Base-by-base conservation (phyloP, 495 filamentous ascomycete species). In the Alectoria sarmentosa region DNA sequence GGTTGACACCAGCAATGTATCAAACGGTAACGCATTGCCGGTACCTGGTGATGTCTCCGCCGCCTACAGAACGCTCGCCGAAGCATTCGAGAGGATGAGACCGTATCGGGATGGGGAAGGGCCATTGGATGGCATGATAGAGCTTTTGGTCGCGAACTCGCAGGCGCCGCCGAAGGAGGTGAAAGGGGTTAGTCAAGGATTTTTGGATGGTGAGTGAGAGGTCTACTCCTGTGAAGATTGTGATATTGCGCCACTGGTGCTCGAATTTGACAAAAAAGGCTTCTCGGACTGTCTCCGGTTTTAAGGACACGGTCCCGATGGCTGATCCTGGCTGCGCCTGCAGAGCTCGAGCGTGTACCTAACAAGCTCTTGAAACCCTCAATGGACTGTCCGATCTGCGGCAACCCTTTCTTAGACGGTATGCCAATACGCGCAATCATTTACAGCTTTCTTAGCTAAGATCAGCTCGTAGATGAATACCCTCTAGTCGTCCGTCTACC, bases 401-500 rank as follows among this genome's bases (percentile, higher is more conserved):
- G 82, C 30, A 90, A 92, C 70, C 76, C 79, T 42, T 97, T 91
- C 69, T 72, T 96, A 21, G 92, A 96, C 49, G 90, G 89, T 78
- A n/a, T n/a, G n/a, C n/a, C n/a, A n/a, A n/a, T n/a, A n/a, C n/a
- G n/a, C n/a, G n/a, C n/a, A n/a, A n/a, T n/a, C n/a, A n/a, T n/a
- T n/a, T n/a, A n/a, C n/a, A n/a, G n/a, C n/a, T n/a, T n/a, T n/a
- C n/a, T n/a, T n/a, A n/a, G n/a, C n/a, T n/a, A n/a, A n/a, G n/a
- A n/a, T n/a, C n/a, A n/a, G n/a, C n/a, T 8, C 30, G 19, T 39
- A 80, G 86, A 88, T 64, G 68, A 78, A 48, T 86, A 91, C 68
- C 88, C 90, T 26, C 81, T 98, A 17, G 92, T 97, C 21, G 93
- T 97, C 38, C 83, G 86, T 67, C 79, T 98, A 62, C 90, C 91